phyloP scores from a whole-genome alignment of 371 early-diverging fungal species.

The Chytridium lagenaria region DNA sequence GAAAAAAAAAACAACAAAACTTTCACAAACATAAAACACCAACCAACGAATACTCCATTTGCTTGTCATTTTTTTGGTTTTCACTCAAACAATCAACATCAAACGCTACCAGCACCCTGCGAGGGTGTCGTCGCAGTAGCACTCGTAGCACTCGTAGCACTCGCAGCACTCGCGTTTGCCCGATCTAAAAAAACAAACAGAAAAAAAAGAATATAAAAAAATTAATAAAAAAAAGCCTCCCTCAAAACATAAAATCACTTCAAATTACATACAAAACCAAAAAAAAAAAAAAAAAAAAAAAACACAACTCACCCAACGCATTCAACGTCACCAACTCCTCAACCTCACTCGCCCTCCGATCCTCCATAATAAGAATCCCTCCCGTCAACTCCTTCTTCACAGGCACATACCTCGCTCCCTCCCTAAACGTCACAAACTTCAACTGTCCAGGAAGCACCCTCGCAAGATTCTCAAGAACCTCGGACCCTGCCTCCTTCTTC shows the following conservation, averaged over 20 bases:
- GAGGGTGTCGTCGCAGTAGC: too few species aligned
- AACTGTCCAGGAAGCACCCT: slow-evolving; percentile 90
- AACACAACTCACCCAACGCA: not conserved
- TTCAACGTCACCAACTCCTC: slow-evolving; percentile 57
- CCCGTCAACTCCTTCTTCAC: slow-evolving; percentile 75
- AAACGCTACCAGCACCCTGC: not conserved
- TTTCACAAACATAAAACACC: too few species aligned
- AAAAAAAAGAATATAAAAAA: slow-evolving; percentile 1
- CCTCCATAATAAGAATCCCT: slow-evolving; percentile 79
- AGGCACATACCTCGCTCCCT: slow-evolving; percentile 84
- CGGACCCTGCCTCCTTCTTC: slow-evolving; percentile 66
- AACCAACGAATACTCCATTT: too few species aligned
- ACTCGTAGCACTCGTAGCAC: not conserved
- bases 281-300: slow-evolving; percentile 10
- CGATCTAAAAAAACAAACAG: not conserved
- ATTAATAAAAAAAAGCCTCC: not conserved
- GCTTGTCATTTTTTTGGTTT: too few species aligned
- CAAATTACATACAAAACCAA: not conserved
- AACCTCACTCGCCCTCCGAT: slow-evolving; percentile 58
- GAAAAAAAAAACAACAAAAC: too few species aligned
- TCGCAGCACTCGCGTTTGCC: not conserved
- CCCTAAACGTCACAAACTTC: slow-evolving; percentile 82
- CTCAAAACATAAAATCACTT: not conserved
- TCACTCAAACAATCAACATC: not conserved
- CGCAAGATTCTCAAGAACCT: slow-evolving; percentile 83